Base-by-base conservation (phyloP, 768 basidiomycete species). In the Termitomyces sp. region DNA sequence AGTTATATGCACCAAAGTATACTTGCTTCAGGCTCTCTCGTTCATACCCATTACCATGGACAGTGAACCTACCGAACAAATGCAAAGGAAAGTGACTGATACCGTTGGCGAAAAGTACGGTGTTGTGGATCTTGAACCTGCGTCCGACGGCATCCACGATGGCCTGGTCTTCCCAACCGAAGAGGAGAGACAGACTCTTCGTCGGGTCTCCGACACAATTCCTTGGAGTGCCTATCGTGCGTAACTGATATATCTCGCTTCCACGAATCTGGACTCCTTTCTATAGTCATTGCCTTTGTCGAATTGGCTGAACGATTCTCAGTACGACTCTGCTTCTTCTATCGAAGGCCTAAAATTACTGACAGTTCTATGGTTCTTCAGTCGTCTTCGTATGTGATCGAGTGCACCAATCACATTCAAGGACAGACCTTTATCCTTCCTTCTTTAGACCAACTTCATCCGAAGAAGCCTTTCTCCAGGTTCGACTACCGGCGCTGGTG, bases 271-370 rank as follows among this genome's bases (percentile, higher is more conserved):
- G 48, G 30, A 38, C 30, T 33, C 36, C 38, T 32, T 44, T 11
- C 53, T 36, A 28, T 47, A 86, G 84, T 85, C 54, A 85, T 89
- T 53, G 85, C 83, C 13, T 26, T 85, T 43, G 77, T 87, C 41
- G 87, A 90, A 68, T 68, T 87, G 48, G 85, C 84, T 3, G 88
- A 90, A 66, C 83, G 88, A 20, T 90, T 90, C 71, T 89, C 88
- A 35, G 81, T 83, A 63, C 48, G 78, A 67, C 14, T 13, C 4
- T 3, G 4, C 38, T 30, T 35, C n/a, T 41, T 35, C 5, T 20
- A 35, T 26, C 9, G 16, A 26, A 33, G 32, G 32, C 7, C 49
- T 11, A 43, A 52, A 36, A 40, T 47, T 52, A 53, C 53, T 48
- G 52, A 52, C 52, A 76, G 74, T 78, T 73, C 64, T 79, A 79